These are phyloP conservation scores for Daldinia childiae DNA, from an alignment of 495 filamentous ascomycete genomes.

Conservation along the genomic window DNA sequence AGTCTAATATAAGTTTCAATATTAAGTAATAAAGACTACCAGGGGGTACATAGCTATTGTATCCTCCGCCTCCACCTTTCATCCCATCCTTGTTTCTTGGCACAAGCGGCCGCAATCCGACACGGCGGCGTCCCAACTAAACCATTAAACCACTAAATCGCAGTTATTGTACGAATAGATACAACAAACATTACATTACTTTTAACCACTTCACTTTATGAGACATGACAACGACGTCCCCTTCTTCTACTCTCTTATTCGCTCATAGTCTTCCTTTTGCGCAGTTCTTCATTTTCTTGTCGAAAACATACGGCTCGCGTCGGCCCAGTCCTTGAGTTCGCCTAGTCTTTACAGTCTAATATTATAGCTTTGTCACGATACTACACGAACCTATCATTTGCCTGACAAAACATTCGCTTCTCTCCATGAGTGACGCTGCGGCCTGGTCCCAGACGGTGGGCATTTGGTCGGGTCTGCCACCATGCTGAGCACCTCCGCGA, in stretches of 20 bases:
- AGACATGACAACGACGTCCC: constrained; percentile 24
- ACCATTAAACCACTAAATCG: too few species aligned
- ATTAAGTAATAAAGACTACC: constrained; percentile 1
- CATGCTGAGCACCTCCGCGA: constrained; percentile 71
- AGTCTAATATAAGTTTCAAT: not conserved
- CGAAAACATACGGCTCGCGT: not conserved
- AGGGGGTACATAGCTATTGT: not conserved
- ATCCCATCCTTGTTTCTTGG: constrained; percentile 19
- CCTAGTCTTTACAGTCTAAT: constrained; percentile 16
- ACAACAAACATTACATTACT: constrained; percentile 12
- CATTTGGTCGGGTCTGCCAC: constrained; percentile 66
- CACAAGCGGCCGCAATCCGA: constrained; percentile 27
- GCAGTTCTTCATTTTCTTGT: constrained; percentile 3
- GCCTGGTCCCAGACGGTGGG: constrained; percentile 50
- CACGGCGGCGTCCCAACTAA: constrained; percentile 5
- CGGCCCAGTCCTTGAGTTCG: constrained; percentile 1
- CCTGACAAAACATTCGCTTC: constrained; percentile 17
- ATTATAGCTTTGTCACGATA: constrained; percentile 17
- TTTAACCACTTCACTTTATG: constrained; percentile 16
- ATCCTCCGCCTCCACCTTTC: constrained; percentile 8
- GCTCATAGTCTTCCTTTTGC: constrained; percentile 18
- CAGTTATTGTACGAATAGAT: constrained; percentile 3
- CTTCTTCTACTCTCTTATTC: constrained; percentile 15
- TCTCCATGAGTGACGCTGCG: constrained; percentile 38
- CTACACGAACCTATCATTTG: constrained; percentile 14